Percentiles rank a stretch among this genome's conserved stretches.
Conservation (phyloP, 139 green algal genomes). For the Tetradesmus lagerheimii region DNA sequence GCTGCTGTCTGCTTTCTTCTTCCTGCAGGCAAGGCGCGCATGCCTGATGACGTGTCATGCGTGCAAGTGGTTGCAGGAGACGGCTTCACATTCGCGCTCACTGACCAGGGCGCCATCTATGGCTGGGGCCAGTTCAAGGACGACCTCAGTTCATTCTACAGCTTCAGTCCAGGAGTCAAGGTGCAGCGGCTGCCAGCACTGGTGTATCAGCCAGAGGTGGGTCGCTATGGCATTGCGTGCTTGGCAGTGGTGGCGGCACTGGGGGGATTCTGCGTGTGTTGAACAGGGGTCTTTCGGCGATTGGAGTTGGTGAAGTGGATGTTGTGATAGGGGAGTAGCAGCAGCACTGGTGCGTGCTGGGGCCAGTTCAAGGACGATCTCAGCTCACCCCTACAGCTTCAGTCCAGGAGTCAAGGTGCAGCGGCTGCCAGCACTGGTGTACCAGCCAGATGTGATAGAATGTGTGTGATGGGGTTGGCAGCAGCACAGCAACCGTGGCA, state of each 20-base stretch:
- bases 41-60: conserved; percentile 40
- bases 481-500: too few relatives aligned
- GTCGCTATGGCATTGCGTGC: background rate
- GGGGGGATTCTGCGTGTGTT: too few relatives aligned
- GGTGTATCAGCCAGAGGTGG: conserved; percentile 61
- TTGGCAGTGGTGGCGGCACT: background rate
- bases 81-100: conserved; percentile 85
- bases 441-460: conserved; percentile 56
- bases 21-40: conserved; percentile 46
- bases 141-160: conserved; percentile 75
- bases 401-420: conserved; percentile 52
- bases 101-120: conserved; percentile 77
- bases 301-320: too few relatives aligned
- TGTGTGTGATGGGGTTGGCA: too few relatives aligned
- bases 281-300: too few relatives aligned
- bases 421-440: conserved; percentile 59
- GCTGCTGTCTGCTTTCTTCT: background rate
- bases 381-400: conserved; percentile 84
- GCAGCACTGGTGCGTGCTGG: conserved; percentile 56
- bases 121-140: conserved; percentile 91
- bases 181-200: conserved; percentile 55
- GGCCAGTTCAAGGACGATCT: conserved; percentile 86
- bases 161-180: conserved; percentile 70
- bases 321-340: too few relatives aligned
- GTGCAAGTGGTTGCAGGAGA: conserved; percentile 87